Evolutionary conservation across 106 monocot genomes (phyloP).

Genomic region (Agapanthus africanus): DNA sequence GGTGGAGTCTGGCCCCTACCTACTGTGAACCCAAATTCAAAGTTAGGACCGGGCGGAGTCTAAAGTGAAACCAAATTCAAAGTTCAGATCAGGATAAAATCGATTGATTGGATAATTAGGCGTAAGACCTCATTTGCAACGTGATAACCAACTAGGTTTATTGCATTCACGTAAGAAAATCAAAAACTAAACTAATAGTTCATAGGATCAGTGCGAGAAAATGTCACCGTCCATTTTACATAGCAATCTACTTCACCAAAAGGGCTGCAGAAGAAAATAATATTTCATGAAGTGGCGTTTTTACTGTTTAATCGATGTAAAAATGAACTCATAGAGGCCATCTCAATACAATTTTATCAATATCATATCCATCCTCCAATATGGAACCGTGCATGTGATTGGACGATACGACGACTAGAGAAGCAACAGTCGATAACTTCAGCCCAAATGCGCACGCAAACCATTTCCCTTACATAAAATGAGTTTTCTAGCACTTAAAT

Average conservation of each 20-base stretch:
- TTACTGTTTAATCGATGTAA: background rate
- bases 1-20: too few species aligned
- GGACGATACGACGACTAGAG: background rate
- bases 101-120: background rate
- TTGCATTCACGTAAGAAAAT: background rate
- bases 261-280: background rate
- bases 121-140: background rate
- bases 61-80: too few species aligned
- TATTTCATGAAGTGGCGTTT: background rate
- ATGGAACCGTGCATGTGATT: background rate
- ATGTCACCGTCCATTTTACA: background rate
- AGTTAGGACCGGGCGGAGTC: too few species aligned
- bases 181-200: background rate
- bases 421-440: background rate
- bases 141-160: background rate
- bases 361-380: background rate
- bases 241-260: background rate
- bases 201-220: background rate
- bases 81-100: too few species aligned
- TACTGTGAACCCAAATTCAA: too few species aligned
- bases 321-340: background rate
- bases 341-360: background rate
- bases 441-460: background rate
- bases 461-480: background rate
- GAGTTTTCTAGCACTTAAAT: background rate